phyloP scores from a whole-genome alignment of 139 green algal genomes.

The Coccomyxa sp. region DNA sequence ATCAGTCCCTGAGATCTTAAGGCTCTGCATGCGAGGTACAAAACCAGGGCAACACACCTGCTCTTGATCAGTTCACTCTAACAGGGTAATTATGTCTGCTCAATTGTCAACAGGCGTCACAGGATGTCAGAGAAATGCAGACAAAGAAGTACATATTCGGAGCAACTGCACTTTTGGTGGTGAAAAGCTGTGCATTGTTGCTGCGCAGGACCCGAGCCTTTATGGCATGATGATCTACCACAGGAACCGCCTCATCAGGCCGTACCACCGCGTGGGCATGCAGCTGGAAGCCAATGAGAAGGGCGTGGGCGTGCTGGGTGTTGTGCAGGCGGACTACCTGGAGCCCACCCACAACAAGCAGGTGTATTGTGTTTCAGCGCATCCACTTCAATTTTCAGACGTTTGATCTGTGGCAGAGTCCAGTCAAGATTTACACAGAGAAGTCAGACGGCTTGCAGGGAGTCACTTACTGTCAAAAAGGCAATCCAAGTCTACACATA shows the following conservation, averaged over 20 bases:
- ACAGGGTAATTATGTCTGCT: too few species aligned
- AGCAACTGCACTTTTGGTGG: neutral
- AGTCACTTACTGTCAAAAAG: too few species aligned
- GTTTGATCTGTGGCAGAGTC: too few species aligned
- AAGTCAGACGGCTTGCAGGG: too few species aligned
- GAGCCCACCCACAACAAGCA: constrained; percentile 13
- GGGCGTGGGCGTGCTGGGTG: constrained; percentile 8
- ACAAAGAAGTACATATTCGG: neutral
- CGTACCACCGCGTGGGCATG: constrained; percentile 6
- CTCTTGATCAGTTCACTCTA: too few species aligned
- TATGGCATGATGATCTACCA: constrained; percentile 18
- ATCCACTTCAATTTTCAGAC: constrained; percentile 1
- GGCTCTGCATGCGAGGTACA: too few species aligned
- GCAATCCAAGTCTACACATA: too few species aligned
- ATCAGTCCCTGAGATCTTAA: too few species aligned
- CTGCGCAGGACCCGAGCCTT: constrained; percentile 4
- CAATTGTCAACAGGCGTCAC: too few species aligned
- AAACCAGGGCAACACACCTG: too few species aligned
- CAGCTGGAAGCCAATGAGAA: constrained; percentile 13
- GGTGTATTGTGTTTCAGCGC: neutral
- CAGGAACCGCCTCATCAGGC: constrained; percentile 13
- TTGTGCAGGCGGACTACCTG: constrained; percentile 12
- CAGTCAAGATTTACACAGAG: too few species aligned
- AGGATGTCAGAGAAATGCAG: too few species aligned
- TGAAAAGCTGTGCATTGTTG: neutral